Conservation (phyloP, 306 rosid genomes). For the Cucumis hystrix region DNA sequence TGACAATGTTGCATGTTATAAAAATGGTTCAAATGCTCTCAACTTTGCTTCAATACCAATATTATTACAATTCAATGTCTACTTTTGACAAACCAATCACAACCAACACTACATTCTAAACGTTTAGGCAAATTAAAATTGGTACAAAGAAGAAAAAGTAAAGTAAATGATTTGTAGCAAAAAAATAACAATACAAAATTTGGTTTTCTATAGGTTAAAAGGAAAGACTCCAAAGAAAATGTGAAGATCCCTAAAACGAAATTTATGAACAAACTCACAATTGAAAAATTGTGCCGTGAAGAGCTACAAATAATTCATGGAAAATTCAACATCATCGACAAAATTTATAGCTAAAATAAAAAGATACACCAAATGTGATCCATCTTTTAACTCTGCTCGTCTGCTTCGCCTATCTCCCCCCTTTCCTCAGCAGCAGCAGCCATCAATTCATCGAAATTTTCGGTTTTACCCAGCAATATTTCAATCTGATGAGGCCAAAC, state of each 20-base stretch:
- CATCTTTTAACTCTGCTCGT: constrained; percentile 7
- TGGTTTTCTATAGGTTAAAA: not conserved
- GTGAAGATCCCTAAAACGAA: not conserved
- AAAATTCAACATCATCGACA: not conserved
- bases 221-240: not conserved
- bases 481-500: constrained; percentile 17
- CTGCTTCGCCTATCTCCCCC: constrained; percentile 6
- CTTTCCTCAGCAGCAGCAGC: constrained; percentile 28
- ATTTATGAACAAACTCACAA: not conserved
- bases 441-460: constrained; percentile 33
- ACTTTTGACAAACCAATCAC: not conserved
- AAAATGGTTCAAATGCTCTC: not conserved
- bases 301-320: not conserved
- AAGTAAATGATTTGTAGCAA: not conserved
- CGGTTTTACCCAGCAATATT: constrained; percentile 29
- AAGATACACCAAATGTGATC: not conserved
- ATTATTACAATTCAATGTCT: not conserved
- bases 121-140: not conserved
- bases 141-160: not conserved
- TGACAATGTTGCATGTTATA: not conserved
- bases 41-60: not conserved
- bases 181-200: not conserved
- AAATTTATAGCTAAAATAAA: not conserved
- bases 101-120: not conserved
- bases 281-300: not conserved